A percentile compares a stretch with the other conserved stretches of the same genome.
phyloP scores from a whole-genome alignment of 2,329 filamentous ascomycete genomes.

The Neobulgaria alba region DNA sequence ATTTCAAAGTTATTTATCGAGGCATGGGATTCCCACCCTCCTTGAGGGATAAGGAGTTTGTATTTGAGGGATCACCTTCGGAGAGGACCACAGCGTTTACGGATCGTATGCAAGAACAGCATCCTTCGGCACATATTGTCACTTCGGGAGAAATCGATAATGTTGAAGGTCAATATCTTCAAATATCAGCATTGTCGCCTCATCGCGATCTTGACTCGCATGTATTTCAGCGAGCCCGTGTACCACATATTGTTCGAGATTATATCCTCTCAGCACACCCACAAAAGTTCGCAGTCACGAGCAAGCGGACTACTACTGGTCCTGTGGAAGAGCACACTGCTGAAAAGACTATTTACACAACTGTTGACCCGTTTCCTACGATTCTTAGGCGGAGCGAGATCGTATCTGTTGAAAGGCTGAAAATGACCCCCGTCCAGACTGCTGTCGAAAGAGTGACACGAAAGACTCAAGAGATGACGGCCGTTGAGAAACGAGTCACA shows the following conservation, averaged over 20 bases:
- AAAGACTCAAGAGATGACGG: conserved; percentile 78
- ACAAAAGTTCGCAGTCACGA: conserved; percentile 69
- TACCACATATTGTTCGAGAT: conserved; percentile 76
- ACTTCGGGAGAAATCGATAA: conserved; percentile 63
- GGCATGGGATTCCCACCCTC: conserved; percentile 78
- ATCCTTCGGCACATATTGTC: conserved; percentile 76
- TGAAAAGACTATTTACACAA: conserved; percentile 78
- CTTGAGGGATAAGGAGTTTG: conserved; percentile 81
- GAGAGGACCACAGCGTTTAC: conserved; percentile 78
- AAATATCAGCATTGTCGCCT: conserved; percentile 71
- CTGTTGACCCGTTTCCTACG: conserved; percentile 81
- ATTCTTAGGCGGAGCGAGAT: conserved; percentile 86
- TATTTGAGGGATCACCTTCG: conserved; percentile 73
- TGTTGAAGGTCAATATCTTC: conserved; percentile 82
- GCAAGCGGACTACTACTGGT: conserved; percentile 60
- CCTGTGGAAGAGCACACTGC: conserved; percentile 65
- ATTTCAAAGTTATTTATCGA: conserved; percentile 85
- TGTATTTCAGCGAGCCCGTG: conserved; percentile 80
- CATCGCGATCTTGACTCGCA: conserved; percentile 76
- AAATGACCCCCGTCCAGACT: conserved; percentile 70
- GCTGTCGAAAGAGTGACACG: conserved; percentile 82
- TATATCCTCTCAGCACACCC: conserved; percentile 74
- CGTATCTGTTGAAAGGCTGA: conserved; percentile 51
- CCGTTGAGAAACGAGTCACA: conserved; percentile 64
- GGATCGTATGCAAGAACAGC: conserved; percentile 85